Conservation (phyloP, 352 stramenopile genomes). For the Phytopythium helicoides region DNA sequence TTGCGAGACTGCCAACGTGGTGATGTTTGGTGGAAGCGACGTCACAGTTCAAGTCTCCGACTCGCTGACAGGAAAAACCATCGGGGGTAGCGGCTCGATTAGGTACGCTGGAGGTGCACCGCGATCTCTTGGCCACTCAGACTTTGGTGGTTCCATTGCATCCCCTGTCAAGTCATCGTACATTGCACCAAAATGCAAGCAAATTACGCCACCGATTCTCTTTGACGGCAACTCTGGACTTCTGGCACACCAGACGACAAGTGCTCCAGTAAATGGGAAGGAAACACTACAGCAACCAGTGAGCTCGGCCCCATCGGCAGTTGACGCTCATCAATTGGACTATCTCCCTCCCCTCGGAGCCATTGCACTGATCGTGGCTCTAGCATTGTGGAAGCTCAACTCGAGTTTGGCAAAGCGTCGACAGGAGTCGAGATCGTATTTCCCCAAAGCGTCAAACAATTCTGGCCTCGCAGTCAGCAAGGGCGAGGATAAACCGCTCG, state of each 20-base stretch:
- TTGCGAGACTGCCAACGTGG: not conserved
- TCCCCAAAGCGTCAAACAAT: not conserved
- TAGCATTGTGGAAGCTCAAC: constrained; percentile 1
- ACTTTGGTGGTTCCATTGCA: not conserved
- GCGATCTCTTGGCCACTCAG: not conserved
- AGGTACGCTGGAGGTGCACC: not conserved
- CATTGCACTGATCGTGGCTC: not conserved
- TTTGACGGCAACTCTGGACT: too few species aligned
- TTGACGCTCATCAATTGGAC: not conserved
- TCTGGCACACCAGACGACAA: too few species aligned
- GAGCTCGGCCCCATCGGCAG: not conserved
- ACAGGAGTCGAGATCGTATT: not conserved
- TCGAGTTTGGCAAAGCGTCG: not conserved
- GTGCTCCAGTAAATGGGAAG: not conserved
- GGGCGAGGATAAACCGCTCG: not conserved
- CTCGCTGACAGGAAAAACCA: not conserved
- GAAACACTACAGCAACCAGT: not conserved
- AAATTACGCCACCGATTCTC: too few species aligned
- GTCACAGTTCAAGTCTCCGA: not conserved
- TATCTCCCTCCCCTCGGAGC: not conserved
- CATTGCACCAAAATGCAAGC: not conserved
- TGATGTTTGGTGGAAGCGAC: not conserved
- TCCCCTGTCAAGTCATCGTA: not conserved
- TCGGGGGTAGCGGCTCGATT: not conserved
- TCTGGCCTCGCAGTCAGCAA: not conserved